phyloP scores from a whole-genome alignment of 2,329 filamentous ascomycete species.

The Chalaropsis thielavioides region DNA sequence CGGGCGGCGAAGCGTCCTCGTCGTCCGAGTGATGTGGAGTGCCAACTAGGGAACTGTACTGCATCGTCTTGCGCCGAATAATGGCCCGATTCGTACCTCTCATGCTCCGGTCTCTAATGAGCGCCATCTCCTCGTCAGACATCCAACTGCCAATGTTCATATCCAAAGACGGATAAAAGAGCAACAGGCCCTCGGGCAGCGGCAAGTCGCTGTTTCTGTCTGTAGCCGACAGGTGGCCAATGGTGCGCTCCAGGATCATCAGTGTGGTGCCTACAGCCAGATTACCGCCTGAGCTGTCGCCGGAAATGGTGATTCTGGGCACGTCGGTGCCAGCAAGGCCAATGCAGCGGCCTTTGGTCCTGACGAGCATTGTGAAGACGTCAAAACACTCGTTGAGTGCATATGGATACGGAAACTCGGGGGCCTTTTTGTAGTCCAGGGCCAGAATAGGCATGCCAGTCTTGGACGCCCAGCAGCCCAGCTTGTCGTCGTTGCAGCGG shows the following conservation, averaged over 20 bases:
- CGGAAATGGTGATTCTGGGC: slow-evolving; percentile 32
- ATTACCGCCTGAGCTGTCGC: slow-evolving; percentile 37
- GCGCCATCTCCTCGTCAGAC: slow-evolving; percentile 91
- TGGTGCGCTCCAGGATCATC: slow-evolving; percentile 72
- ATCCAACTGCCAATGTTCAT: slow-evolving; percentile 99
- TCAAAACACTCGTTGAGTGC: slow-evolving; percentile 38
- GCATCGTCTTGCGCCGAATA: slow-evolving; percentile 69
- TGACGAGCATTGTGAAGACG: slow-evolving; percentile 28
- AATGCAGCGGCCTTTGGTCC: slow-evolving; percentile 30
- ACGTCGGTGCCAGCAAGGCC: slow-evolving; percentile 29
- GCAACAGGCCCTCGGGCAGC: slow-evolving; percentile 61
- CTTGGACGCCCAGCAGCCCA: slow-evolving; percentile 82
- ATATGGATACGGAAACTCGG: slow-evolving; percentile 36
- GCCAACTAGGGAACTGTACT: slow-evolving; percentile 71
- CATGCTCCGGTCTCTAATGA: slow-evolving; percentile 72
- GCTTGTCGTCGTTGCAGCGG: slow-evolving; percentile 83
- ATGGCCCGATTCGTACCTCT: slow-evolving; percentile 66
- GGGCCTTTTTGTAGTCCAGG: slow-evolving; percentile 59
- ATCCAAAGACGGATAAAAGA: slow-evolving; percentile 82
- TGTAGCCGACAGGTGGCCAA: slow-evolving; percentile 21
- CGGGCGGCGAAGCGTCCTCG: slow-evolving; percentile 33
- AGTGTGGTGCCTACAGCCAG: slow-evolving; percentile 55
- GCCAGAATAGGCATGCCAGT: slow-evolving; percentile 80
- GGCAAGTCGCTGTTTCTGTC: slow-evolving; percentile 43
- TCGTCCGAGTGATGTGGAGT: slow-evolving; percentile 73